Evolutionary conservation across 2,329 filamentous ascomycete genomes (phyloP).

Genomic region (Cercospora canescens): DNA sequence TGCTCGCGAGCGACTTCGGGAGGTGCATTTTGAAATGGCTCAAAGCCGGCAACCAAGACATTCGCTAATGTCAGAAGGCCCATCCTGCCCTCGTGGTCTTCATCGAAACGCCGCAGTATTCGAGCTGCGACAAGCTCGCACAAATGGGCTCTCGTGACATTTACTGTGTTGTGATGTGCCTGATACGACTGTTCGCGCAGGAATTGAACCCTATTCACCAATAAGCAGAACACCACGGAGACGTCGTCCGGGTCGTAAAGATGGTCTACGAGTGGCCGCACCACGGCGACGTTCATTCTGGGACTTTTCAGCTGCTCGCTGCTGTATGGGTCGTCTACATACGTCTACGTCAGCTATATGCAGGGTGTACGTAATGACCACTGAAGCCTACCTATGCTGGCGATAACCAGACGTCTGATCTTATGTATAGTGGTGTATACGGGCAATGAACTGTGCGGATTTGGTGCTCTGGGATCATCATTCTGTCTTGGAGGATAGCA

Average conservation of each 20-base stretch:
- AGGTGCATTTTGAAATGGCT: conserved; percentile 82
- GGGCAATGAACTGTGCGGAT: conserved; percentile 63
- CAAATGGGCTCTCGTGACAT: conserved; percentile 72
- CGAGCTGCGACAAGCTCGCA: conserved; percentile 80
- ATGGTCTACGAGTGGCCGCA: conserved; percentile 80
- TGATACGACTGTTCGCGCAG: conserved; percentile 74
- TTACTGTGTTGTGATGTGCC: conserved; percentile 77
- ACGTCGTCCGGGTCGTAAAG: conserved; percentile 78
- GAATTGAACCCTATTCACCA: conserved; percentile 80
- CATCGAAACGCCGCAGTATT: conserved; percentile 74
- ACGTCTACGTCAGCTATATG: conserved; percentile 8
- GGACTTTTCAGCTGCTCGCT: conserved; percentile 77
- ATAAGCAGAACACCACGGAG: conserved; percentile 79
- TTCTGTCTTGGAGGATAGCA: conserved; percentile 41
- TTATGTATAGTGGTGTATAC: conserved; percentile 76
- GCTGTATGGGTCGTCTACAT: conserved; percentile 62
- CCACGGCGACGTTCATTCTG: conserved; percentile 76
- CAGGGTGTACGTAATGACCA: background rate
- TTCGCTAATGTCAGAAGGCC: conserved; percentile 74
- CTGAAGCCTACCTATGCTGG: conserved; percentile 44
- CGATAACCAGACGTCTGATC: conserved; percentile 48
- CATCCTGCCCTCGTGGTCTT: conserved; percentile 69
- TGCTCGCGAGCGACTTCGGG: conserved; percentile 63
- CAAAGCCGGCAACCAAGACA: conserved; percentile 79
- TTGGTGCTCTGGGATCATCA: conserved; percentile 46